These are phyloP conservation scores for Fusarium foetens DNA, from an alignment of 2,329 filamentous ascomycete genomes.

Conservation along the genomic window DNA sequence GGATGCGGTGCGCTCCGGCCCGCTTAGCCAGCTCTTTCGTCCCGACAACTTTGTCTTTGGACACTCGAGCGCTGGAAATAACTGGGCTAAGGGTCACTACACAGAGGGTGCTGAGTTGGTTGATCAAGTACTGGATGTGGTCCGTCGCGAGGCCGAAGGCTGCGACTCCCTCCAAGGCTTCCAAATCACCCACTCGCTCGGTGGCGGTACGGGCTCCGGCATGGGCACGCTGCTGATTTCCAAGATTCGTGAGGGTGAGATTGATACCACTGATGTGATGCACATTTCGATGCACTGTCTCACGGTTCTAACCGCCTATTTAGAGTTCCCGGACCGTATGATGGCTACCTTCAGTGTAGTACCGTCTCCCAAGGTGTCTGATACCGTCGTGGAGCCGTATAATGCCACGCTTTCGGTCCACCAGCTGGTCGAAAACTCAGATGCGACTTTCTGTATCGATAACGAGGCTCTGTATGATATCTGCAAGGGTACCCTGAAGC, in stretches of 20 bases:
- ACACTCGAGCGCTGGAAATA: constrained; percentile 99
- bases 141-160: constrained; percentile 97
- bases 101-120: constrained; percentile 99
- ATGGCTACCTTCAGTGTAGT: constrained; percentile 99
- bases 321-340: constrained; percentile 99
- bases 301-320: not conserved
- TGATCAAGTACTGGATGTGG: constrained; percentile 96
- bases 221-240: constrained; percentile 99
- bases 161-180: constrained; percentile 99
- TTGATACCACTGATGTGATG: not conserved
- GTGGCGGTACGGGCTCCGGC: constrained; percentile 99
- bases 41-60: constrained; percentile 99
- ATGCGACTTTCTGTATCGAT: constrained; percentile 99
- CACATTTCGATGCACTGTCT: not conserved
- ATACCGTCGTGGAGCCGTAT: constrained; percentile 99
- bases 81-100: constrained; percentile 99
- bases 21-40: constrained; percentile 98
- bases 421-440: constrained; percentile 99
- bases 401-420: constrained; percentile 99
- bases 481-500: constrained; percentile 99
- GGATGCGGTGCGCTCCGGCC: constrained; percentile 98
- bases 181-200: constrained; percentile 99
- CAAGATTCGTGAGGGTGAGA: constrained; percentile 90
- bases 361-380: constrained; percentile 98
- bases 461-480: constrained; percentile 99